phyloP scores from a whole-genome alignment of 371 early-diverging fungal genomes.

The Syncephalastrum contaminatum region DNA sequence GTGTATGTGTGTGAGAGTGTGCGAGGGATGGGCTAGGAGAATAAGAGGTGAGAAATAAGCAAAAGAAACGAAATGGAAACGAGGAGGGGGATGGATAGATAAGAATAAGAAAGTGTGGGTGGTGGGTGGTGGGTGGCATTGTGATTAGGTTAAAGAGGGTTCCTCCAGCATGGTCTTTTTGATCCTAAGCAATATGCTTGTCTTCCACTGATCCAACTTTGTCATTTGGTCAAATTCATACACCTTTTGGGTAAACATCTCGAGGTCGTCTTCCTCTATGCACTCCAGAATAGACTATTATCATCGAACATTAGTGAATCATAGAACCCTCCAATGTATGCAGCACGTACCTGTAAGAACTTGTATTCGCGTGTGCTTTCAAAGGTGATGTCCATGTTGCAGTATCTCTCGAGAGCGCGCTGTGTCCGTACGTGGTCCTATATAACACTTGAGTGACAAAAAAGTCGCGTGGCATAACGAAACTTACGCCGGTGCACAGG shows the following conservation, averaged over 20 bases:
- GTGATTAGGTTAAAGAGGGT: conserved; percentile 23
- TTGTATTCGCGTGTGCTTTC: conserved; percentile 80
- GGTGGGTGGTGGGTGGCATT: no score
- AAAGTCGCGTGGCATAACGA: background rate
- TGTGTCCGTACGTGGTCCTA: conserved; percentile 39
- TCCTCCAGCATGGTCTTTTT: conserved; percentile 58
- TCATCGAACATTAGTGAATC: no score
- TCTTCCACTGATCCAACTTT: conserved; percentile 96
- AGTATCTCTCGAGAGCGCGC: conserved; percentile 42
- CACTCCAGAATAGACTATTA: conserved; percentile 63
- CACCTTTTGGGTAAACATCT: conserved; percentile 79
- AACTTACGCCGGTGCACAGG: conserved; percentile 66
- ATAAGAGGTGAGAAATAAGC: no score
- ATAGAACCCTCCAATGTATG: no score
- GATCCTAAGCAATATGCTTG: conserved; percentile 82
- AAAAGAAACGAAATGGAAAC: no score
- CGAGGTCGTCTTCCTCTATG: conserved; percentile 77
- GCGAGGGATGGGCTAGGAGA: no score
- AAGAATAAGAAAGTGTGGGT: no score
- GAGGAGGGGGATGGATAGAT: no score
- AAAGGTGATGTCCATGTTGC: conserved; percentile 82
- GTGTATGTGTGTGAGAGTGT: no score
- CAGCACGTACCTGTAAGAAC: conserved; percentile 63
- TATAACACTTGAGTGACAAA: background rate
- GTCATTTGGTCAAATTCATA: conserved; percentile 85